phyloP scores from a whole-genome alignment of 345 rosid species.

The Capsella bursapastoris region DNA sequence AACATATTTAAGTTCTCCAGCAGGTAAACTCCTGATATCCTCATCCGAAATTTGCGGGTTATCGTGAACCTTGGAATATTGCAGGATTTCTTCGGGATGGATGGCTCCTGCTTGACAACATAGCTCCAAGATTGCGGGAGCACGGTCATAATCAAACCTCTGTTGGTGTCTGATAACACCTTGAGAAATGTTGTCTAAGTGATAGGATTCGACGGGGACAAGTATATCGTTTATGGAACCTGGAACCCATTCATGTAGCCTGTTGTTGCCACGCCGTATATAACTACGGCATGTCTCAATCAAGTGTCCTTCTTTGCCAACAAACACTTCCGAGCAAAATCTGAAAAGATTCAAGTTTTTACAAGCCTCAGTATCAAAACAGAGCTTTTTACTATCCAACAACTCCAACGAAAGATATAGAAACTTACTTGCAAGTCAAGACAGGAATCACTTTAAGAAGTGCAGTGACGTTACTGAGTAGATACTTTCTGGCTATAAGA shows the following conservation, averaged over 20 bases:
- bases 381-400: neutral
- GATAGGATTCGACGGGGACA: conserved; percentile 73
- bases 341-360: conserved; percentile 46
- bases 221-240: conserved; percentile 74
- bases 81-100: conserved; percentile 40
- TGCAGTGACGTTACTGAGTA: conserved; percentile 59
- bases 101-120: conserved; percentile 88
- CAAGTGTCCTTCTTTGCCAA: conserved; percentile 87
- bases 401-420: neutral
- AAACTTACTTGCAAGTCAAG: conserved; percentile 71
- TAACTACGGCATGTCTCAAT: conserved; percentile 80
- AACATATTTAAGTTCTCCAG: conserved; percentile 49
- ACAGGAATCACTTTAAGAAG: conserved; percentile 65
- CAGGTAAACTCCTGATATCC: conserved; percentile 49
- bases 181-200: conserved; percentile 61
- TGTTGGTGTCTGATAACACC: conserved; percentile 67
- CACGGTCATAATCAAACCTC: conserved; percentile 77
- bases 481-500: conserved; percentile 56
- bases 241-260: conserved; percentile 80
- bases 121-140: conserved; percentile 81
- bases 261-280: conserved; percentile 58
- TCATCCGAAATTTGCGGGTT: conserved; percentile 34
- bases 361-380: conserved; percentile 5
- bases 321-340: conserved; percentile 80
- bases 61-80: conserved; percentile 30